Conservation (phyloP, 192 early-diverging fungal species). For the Coemansia sp. region DNA sequence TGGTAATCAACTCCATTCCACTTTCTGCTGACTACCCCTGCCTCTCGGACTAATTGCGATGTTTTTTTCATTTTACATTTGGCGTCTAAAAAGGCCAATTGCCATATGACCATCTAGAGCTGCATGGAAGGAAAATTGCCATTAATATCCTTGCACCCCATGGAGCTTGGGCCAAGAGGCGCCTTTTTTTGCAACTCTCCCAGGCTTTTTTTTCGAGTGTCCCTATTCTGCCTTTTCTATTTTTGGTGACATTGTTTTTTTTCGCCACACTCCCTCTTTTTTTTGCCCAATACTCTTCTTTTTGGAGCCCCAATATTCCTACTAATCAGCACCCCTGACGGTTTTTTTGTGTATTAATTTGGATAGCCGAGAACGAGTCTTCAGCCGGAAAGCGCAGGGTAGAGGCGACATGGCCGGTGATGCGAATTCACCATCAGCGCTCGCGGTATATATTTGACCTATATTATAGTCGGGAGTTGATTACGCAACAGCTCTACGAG, state of each 20-base stretch:
- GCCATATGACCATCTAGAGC: background rate
- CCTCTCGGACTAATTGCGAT: slow-evolving; percentile 27
- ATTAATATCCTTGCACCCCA: background rate
- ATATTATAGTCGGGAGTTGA: slow-evolving; percentile 93
- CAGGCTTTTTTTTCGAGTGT: background rate
- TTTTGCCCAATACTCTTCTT: background rate
- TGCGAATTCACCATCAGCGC: slow-evolving; percentile 95
- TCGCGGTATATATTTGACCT: slow-evolving; percentile 96
- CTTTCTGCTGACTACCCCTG: background rate
- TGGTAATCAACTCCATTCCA: background rate
- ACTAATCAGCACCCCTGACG: background rate
- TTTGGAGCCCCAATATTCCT: background rate
- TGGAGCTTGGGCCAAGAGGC: background rate
- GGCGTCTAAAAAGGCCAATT: background rate
- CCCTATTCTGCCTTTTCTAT: background rate
- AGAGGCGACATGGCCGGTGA: slow-evolving; percentile 92
- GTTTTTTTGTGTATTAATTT: slow-evolving; percentile 8
- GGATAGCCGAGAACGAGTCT: slow-evolving; percentile 88
- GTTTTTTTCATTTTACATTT: slow-evolving; percentile 9
- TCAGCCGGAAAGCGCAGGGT: slow-evolving; percentile 90
- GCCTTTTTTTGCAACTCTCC: background rate
- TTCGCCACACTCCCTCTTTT: slow-evolving; percentile 1
- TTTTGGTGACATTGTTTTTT: slow-evolving; percentile 7
- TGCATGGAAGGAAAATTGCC: background rate
- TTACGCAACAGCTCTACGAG: slow-evolving; percentile 88